These are phyloP conservation scores for Saccharomycopsis olivae DNA, from an alignment of 805 yeast genomes.

Conservation along the genomic window DNA sequence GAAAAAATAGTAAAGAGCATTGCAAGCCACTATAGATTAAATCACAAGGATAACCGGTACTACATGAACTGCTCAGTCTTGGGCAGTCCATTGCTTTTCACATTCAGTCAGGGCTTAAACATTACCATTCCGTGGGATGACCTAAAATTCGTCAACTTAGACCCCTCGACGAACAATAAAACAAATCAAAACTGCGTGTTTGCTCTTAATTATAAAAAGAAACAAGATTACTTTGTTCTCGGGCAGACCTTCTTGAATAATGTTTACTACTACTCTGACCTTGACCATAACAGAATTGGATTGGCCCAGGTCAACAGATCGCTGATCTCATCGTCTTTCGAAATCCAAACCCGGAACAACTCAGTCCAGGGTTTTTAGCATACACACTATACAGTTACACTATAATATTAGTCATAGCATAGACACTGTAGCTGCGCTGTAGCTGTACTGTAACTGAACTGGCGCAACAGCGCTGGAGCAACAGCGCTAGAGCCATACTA, in stretches of 20 bases:
- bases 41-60: constrained; percentile 2
- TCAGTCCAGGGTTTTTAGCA: no score
- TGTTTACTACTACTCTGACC: constrained; percentile 13
- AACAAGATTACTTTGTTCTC: constrained; percentile 13
- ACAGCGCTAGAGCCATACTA: no score
- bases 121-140: constrained; percentile 17
- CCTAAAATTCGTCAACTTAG: constrained; percentile 12
- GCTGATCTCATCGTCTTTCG: no score
- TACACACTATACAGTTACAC: no score
- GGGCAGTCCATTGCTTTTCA: constrained; percentile 8
- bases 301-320: constrained; percentile 7
- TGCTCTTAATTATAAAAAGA: constrained; percentile 14
- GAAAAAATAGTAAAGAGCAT: constrained; percentile 3
- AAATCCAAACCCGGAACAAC: no score
- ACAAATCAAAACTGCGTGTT: constrained; percentile 15
- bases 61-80: constrained; percentile 13
- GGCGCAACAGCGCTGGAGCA: no score
- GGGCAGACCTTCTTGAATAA: constrained; percentile 18
- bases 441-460: no score
- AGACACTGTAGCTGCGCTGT: no score
- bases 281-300: constrained; percentile 9
- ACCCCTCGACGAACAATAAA: constrained; percentile 15
- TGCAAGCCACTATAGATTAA: constrained; percentile 11
- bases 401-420: no score
- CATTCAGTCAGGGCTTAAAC: constrained; percentile 9